Evolutionary conservation across 345 rosid genomes (phyloP).

Genomic region (Microthlaspi erraticum): DNA sequence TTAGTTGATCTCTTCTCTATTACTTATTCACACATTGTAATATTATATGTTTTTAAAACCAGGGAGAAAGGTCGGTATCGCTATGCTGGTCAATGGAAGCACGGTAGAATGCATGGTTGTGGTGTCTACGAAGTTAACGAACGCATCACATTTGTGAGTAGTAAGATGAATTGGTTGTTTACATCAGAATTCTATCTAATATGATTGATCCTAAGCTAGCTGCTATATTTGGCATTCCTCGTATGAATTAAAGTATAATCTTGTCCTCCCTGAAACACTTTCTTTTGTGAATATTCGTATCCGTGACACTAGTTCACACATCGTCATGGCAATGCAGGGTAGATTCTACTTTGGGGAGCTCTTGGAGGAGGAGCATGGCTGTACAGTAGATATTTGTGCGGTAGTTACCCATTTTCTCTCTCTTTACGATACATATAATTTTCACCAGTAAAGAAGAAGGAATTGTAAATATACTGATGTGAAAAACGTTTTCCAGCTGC

Average conservation of each 20-base stretch:
- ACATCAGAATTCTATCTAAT: conserved; percentile 6
- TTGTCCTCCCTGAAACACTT: background rate
- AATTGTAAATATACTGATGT: conserved; percentile 27
- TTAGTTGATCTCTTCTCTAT: conserved; percentile 24
- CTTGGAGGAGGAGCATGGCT: conserved; percentile 64
- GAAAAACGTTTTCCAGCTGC: conserved; percentile 67
- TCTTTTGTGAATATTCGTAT: conserved; percentile 9
- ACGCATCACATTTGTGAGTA: conserved; percentile 62
- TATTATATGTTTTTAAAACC: conserved; percentile 32
- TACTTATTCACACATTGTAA: conserved; percentile 23
- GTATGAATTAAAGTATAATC: conserved; percentile 5
- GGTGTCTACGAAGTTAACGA: conserved; percentile 91
- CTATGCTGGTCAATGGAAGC: conserved; percentile 98
- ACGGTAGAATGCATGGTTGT: conserved; percentile 93
- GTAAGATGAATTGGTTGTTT: conserved; percentile 23
- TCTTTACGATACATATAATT: conserved; percentile 27
- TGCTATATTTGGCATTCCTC: conserved; percentile 8
- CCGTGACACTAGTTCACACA: conserved; percentile 10
- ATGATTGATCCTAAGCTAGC: conserved; percentile 11
- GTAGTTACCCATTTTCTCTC: conserved; percentile 49
- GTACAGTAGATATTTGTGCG: conserved; percentile 72
- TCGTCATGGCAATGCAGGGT: conserved; percentile 63
- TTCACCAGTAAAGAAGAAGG: conserved; percentile 15
- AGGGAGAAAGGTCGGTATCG: conserved; percentile 96
- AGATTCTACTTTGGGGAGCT: conserved; percentile 90